phyloP scores from a whole-genome alignment of 495 filamentous ascomycete genomes.

The Margaritispora aquatica region DNA sequence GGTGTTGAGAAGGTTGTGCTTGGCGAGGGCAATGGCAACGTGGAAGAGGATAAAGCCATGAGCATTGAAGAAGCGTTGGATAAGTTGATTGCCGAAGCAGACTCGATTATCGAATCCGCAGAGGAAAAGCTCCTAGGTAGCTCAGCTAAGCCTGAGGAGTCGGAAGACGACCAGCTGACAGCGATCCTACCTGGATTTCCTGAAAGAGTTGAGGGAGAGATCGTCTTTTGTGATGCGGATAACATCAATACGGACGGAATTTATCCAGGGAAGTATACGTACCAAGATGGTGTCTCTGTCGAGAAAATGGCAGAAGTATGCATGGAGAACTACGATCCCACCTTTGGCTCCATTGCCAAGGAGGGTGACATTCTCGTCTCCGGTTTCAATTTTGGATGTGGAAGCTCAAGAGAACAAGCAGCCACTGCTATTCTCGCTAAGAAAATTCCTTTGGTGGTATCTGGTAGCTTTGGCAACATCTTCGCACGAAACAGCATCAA shows the following conservation, averaged over 20 bases:
- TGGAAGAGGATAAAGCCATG: slow-evolving; percentile 52
- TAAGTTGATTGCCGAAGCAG: slow-evolving; percentile 59
- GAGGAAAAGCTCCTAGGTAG: slow-evolving; percentile 34
- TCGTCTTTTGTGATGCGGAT: slow-evolving; percentile 65
- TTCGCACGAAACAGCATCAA: slow-evolving; percentile 88
- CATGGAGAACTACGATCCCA: slow-evolving; percentile 86
- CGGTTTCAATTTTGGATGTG: slow-evolving; percentile 91
- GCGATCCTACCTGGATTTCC: slow-evolving; percentile 68
- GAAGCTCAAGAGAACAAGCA: slow-evolving; percentile 76
- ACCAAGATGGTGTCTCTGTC: slow-evolving; percentile 72
- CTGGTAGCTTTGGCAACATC: slow-evolving; percentile 85
- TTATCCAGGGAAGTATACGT: slow-evolving; percentile 87
- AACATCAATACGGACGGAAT: slow-evolving; percentile 79
- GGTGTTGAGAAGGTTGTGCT: slow-evolving; percentile 58
- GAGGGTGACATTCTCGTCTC: slow-evolving; percentile 73
- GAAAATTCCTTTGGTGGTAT: slow-evolving; percentile 75
- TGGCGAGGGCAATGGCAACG: slow-evolving; percentile 64
- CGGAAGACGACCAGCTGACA: slow-evolving; percentile 36
- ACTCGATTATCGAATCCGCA: slow-evolving; percentile 50
- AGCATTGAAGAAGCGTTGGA: slow-evolving; percentile 63
- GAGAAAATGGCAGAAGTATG: slow-evolving; percentile 82
- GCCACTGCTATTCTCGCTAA: slow-evolving; percentile 85
- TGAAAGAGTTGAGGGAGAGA: slow-evolving; percentile 56
- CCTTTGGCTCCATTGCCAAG: slow-evolving; percentile 54
- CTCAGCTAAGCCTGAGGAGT: slow-evolving; percentile 14